Conservation (phyloP, 2,329 filamentous ascomycete genomes). For the Phoma sp. region DNA sequence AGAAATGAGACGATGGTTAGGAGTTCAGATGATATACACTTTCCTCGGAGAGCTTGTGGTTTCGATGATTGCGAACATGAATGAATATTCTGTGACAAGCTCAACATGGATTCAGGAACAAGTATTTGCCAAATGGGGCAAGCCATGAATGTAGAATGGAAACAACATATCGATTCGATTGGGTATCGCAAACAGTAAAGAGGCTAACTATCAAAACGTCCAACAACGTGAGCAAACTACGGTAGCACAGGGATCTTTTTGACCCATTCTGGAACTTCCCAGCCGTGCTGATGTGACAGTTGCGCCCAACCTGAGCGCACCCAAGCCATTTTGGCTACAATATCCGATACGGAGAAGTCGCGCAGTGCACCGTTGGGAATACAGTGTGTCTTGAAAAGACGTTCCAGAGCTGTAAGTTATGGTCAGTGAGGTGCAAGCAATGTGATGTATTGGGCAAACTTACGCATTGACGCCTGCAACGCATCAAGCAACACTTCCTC, state of each 20-base stretch:
- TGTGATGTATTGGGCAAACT: constrained; percentile 1
- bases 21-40: no score
- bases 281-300: constrained; percentile 25
- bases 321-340: constrained; percentile 10
- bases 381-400: constrained; percentile 40
- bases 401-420: constrained; percentile 30
- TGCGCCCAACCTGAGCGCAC: constrained; percentile 27
- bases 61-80: no score
- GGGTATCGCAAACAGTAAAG: not conserved
- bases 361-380: constrained; percentile 31
- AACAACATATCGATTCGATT: no score
- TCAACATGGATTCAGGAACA: no score
- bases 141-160: not conserved
- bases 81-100: no score
- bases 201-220: not conserved
- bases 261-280: constrained; percentile 38
- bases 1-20: no score
- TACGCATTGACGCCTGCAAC: constrained; percentile 36
- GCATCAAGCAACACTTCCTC: constrained; percentile 43
- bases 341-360: constrained; percentile 37
- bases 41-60: no score
- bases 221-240: not conserved
- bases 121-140: no score
- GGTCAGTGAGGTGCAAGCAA: not conserved
- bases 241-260: constrained; percentile 35